These are phyloP conservation scores for Trichoderma oligosporum DNA, from an alignment of 2,329 filamentous ascomycete species.

Conservation along the genomic window DNA sequence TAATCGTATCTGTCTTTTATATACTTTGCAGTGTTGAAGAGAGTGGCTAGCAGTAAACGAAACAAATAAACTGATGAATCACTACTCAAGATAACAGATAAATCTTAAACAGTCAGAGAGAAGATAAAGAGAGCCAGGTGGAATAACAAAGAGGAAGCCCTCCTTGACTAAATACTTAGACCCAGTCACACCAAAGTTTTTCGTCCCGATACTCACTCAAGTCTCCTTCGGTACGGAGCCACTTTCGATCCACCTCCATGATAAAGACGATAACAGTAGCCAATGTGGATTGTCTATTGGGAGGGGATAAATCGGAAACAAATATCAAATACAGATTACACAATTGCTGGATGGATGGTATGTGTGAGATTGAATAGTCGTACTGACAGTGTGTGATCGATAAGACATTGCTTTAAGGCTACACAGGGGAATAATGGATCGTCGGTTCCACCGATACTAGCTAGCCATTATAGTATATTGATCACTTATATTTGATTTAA, in stretches of 20 bases:
- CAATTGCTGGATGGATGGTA: not conserved
- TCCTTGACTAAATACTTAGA: conserved; percentile 12
- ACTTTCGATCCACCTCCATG: not conserved
- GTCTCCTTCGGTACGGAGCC: too few relatives aligned
- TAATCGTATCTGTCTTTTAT: too few relatives aligned
- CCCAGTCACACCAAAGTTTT: not conserved
- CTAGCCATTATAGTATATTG: too few relatives aligned
- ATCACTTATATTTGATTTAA: too few relatives aligned
- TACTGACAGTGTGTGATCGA: not conserved
- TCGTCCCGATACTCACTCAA: too few relatives aligned
- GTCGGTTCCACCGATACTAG: not conserved
- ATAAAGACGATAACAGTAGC: too few relatives aligned
- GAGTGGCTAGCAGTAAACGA: not conserved
- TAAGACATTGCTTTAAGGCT: not conserved
- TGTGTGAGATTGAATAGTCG: not conserved
- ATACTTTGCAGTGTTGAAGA: too few relatives aligned
- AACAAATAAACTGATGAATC: not conserved
- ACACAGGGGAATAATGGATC: not conserved
- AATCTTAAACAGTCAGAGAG: not conserved
- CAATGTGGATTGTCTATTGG: too few relatives aligned
- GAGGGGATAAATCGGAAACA: not conserved
- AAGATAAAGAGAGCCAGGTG: not conserved
- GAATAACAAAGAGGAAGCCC: not conserved
- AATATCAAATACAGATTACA: too few relatives aligned
- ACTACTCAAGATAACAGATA: conserved; percentile 1